Evolutionary conservation across 768 basidiomycete genomes (phyloP).

Genomic region (Naganishia antarctica): DNA sequence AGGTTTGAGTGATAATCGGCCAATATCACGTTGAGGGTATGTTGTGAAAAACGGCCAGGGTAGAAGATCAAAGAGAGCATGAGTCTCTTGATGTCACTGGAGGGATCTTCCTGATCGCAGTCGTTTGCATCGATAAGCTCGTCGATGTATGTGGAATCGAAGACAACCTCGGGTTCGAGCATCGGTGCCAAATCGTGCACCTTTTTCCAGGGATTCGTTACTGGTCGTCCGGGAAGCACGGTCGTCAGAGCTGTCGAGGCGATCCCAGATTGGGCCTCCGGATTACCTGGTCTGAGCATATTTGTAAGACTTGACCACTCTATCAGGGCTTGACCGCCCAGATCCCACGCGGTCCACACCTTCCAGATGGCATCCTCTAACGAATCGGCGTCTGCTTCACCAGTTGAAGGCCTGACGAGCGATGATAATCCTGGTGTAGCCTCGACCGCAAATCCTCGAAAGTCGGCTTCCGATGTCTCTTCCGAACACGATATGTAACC

Average conservation of each 20-base stretch:
- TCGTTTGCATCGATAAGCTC: constrained; percentile 54
- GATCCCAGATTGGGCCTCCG: neutral
- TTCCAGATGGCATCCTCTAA: constrained; percentile 30
- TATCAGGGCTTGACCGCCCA: constrained; percentile 30
- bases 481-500: constrained; percentile 30
- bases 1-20: constrained; percentile 74
- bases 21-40: constrained; percentile 75
- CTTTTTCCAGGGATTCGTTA: constrained; percentile 34
- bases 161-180: constrained; percentile 26
- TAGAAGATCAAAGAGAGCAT: constrained; percentile 78
- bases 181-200: constrained; percentile 27
- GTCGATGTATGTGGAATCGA: constrained; percentile 69
- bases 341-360: constrained; percentile 41
- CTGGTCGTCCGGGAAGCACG: neutral
- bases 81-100: constrained; percentile 58
- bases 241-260: neutral
- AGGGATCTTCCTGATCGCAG: constrained; percentile 34
- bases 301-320: constrained; percentile 24
- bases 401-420: constrained; percentile 14
- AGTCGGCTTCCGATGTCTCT: constrained; percentile 46
- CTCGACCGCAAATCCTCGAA: constrained; percentile 39
- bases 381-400: constrained; percentile 10
- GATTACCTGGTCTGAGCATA: constrained; percentile 22
- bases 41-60: constrained; percentile 78
- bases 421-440: constrained; percentile 29